Evolutionary conservation across 2,329 filamentous ascomycete genomes (phyloP), one percentile per base, ranked within the genome.

Genomic region (Botrytis byssoidea): DNA sequence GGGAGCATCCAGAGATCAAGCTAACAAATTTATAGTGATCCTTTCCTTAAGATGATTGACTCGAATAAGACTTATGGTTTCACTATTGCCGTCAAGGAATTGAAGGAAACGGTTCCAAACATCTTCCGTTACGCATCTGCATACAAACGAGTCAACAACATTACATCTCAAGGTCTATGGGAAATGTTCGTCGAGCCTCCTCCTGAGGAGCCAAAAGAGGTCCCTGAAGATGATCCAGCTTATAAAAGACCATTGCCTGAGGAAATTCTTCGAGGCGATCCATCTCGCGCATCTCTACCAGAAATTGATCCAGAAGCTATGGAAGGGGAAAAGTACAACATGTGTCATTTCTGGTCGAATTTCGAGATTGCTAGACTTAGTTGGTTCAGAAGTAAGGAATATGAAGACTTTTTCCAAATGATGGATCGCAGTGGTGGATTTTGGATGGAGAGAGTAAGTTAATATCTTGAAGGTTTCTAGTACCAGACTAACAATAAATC

Each of bases 291-390:
- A 76, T 88, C 88, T 48, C 84, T 94, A n/a, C 90, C 92, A 44
- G 90, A 96, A 60, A 92, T 98, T 73, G 94, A 98, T 80, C 91
- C 92, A 0, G 95, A 98, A 81, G 89, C 91, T 60, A 99, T 99
- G 96, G 95, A 98, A 82, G 94, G 94, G 76, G 96, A 99, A 83
- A 93, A 91, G 79, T 99, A 99, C 87, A 99, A 99, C 85, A 99
- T 99, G 96, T 99, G 96, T 83, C 96, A 99, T 86, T 99, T 98
- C 86, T 99, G 96, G 96, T 97, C 94, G 83, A 99, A 99, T 83
- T 99, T 99, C 78, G 96, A 99, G 83, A 99, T 99, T 84, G 96
- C 96, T 22, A 90, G 91, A 74, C 88, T 99, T 75, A 92, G 93
- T 84, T 99, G 94, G 90, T 98, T 98, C 88, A 90, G 96, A 79